Evolutionary conservation across 257 asterid genomes (phyloP), one percentile per base, ranked within the genome.

Genomic region (Petunia axillaris): DNA sequence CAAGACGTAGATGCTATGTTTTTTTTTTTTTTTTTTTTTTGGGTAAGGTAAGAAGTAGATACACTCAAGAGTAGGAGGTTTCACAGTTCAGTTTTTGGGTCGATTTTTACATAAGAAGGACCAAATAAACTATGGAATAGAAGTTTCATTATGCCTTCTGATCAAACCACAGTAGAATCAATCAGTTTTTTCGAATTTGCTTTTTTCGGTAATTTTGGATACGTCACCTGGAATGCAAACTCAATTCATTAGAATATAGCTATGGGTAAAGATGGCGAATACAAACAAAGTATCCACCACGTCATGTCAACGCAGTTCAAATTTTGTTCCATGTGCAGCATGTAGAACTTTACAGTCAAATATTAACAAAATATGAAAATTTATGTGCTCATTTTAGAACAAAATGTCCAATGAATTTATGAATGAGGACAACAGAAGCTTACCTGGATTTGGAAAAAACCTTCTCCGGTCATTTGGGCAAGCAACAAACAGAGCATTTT

Each of bases 401-500:
- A 25, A 73, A 3, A 73, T 25, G 77, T 4, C 77, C 25, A 55
- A 50, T 67, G 62, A 73, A 50, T 35, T 48, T 2, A 73, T 50
- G 25, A 73, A 73, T 52, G 7, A 73, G 13, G 63, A 62, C 62
- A 50, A 13, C 35, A 50, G 35, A 81, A 78, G 36, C 86, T 77
- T 81, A 91, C 99, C 97, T 86, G 99, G 97, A 93, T 94, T 96
- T 38, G 99, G 99, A 78, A 83, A 93, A 87, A 96, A 96, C 91
- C 98, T 92, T 87, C 99, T 90, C 35, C 92, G 91, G 77, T 96
- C 99, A 80, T 88, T 90, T n/a, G 98, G 95, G 77, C 98, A 96
- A 79, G 99, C 90, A 60, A 91, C 89, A 85, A 91, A 96, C 76
- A 96, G 97, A 38, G 98, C 93, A 85, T 96, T 91, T 83, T 93